Evolutionary conservation across 768 basidiomycete species (phyloP), one percentile per base, ranked within the genome.

Genomic region (Podaxis sp.): DNA sequence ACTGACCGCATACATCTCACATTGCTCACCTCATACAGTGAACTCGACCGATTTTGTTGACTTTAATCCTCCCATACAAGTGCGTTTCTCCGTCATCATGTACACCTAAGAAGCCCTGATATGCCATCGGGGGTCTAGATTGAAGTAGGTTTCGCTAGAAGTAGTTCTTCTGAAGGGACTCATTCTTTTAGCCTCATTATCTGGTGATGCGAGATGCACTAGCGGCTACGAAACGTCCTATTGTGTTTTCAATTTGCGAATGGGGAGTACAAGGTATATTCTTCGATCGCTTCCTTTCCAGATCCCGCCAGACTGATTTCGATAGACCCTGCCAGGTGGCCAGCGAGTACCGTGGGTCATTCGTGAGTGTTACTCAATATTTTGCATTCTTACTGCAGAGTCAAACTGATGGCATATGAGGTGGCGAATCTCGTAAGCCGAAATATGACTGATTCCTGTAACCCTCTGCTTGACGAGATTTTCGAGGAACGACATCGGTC

Each of bases 241-340:
- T 85, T 48, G 74, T 83, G 2, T 85, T 80, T 64, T 81, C 82
- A 7, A 75, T 84, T n/a, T 84, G 83, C 52, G 80, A 76, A 61
- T 76, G 76, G 74, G 82, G 83, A 36, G 77, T 81, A 28, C 82
- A 82, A 72, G 74, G 75, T 74, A 38, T 3, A 2, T n/a, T 54
- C 44, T 19, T 61, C n/a, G 44, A 13, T 42, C 44, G 17, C 38
- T 44, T 28, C 24, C 2, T 52, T 19, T 30, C 26, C 51, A 19
- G 33, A 52, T 52, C 28, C 59, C 46, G 2, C n/a, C 12, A 40
- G 13, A 39, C 49, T 46, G 15, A 22, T n/a, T 7, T 33, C 22
- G 46, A 5, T 33, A 76, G 80, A 83, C 65, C 82, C 82, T 56
- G 83, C 82, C n/a, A 73, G 80, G 48, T 82, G 82, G 80, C 78